phyloP scores from a whole-genome alignment of 305 asterid genomes.

The Solanum hybrid region DNA sequence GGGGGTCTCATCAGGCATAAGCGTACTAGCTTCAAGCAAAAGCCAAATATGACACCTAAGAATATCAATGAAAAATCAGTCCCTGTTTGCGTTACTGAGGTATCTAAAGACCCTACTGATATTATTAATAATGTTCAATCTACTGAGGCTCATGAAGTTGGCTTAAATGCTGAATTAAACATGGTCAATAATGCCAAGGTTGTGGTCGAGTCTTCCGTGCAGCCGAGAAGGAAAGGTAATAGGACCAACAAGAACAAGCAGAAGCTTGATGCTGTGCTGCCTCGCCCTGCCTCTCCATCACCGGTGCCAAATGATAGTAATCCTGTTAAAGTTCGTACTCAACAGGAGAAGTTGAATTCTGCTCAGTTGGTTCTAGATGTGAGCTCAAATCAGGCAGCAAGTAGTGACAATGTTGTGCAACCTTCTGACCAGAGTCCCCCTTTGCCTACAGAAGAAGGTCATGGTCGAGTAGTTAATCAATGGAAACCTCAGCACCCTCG shows the following conservation, averaged over 20 bases:
- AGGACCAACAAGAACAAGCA: constrained; percentile 50
- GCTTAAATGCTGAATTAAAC: constrained; percentile 25
- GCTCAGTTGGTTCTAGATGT: constrained; percentile 25
- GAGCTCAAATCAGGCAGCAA: constrained; percentile 25
- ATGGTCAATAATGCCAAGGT: constrained; percentile 21
- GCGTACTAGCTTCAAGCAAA: constrained; percentile 51
- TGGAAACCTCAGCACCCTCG: constrained; percentile 63
- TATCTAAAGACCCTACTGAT: constrained; percentile 21
- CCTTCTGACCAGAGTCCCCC: constrained; percentile 30
- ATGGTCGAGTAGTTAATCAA: constrained; percentile 40
- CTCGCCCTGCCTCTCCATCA: constrained; percentile 16
- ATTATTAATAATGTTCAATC: constrained; percentile 21
- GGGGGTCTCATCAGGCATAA: constrained; percentile 35
- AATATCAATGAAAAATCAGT: constrained; percentile 29
- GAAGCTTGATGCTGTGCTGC: constrained; percentile 35
- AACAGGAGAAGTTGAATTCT: constrained; percentile 29
- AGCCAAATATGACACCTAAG: constrained; percentile 33
- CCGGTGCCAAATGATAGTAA: constrained; percentile 19
- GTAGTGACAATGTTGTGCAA: constrained; percentile 27
- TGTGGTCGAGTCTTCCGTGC: constrained; percentile 32
- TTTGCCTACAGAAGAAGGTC: constrained; percentile 40
- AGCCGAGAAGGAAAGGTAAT: constrained; percentile 51
- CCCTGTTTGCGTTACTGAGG: constrained; percentile 21
- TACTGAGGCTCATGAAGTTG: constrained; percentile 26
- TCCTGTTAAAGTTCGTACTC: constrained; percentile 26